Evolutionary conservation across 2,329 filamentous ascomycete species (phyloP).

Genomic region (Xylariomycetidae sp.): DNA sequence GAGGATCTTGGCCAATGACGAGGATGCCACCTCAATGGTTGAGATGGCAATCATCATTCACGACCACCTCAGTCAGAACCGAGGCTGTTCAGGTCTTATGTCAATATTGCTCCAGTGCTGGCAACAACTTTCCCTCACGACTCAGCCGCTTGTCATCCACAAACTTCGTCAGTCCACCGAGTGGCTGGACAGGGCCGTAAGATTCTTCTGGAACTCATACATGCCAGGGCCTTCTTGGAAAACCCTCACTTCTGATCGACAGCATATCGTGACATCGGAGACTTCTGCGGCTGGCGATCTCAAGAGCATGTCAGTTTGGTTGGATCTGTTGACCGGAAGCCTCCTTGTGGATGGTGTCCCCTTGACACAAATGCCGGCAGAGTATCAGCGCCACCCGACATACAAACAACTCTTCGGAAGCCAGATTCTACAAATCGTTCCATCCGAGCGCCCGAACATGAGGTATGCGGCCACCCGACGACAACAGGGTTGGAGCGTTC

Average conservation of each 20-base stretch:
- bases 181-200: background rate
- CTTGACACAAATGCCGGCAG: background rate
- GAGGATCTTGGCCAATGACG: background rate
- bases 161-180: background rate
- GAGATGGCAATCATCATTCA: background rate
- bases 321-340: background rate
- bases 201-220: background rate
- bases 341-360: conserved; percentile 1
- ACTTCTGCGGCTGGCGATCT: background rate
- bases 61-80: background rate
- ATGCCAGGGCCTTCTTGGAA: background rate
- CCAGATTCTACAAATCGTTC: conserved; percentile 1
- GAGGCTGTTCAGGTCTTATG: background rate
- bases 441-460: background rate
- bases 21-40: background rate
- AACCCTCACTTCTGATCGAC: background rate
- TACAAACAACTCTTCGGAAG: conserved; percentile 1
- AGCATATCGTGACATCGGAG: background rate
- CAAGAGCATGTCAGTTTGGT: background rate
- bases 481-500: conserved; percentile 1
- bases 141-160: background rate
- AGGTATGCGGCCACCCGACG: background rate
- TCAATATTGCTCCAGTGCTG: background rate
- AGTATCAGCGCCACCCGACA: conserved; percentile 1
- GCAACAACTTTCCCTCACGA: background rate